Evolutionary conservation across 1,284 basidiomycete species (phyloP), one percentile per base, ranked within the genome.

Genomic region (Prillingera fragicola): DNA sequence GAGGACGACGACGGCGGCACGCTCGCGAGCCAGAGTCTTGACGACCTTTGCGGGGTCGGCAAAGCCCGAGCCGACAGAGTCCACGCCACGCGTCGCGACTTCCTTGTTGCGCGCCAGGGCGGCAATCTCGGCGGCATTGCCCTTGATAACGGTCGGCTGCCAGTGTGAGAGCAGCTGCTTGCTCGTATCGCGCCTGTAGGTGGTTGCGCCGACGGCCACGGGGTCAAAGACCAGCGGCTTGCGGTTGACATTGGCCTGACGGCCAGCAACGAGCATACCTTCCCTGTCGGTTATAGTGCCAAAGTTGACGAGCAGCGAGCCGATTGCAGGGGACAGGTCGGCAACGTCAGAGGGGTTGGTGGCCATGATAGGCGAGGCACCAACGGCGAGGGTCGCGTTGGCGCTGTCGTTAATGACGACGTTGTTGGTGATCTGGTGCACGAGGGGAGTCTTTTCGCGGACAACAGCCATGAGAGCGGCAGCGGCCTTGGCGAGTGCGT

Each of bases 291-390:
- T 73, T 62, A 96, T 78, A 1, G 92, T 96, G 12, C 92, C 92
- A 55, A 95, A 87, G 69, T 97, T 97, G 54, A 96, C 74, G 9
- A 97, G 77, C 6, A 95, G 74, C 1, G 81, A 81, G 8, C 81
- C 80, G 32, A 80, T 79, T 21, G 83, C 78, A 13, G 74, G 74
- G 40, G 81, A 78, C 13, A 97, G 76, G 54, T 94, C 87, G 21
- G 79, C 77, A 74, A 90, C 89, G 67, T 97, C 92, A 51, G 79
- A 75, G 0, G 83, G 78, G 26, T 84, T 81, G 23, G 84, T 84
- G 5, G 88, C 85, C 91, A 96, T 97, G 65, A 96, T 94, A 1
- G 92, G 92, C 41, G 87, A 90, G 12, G 83, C 88, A 25, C 87
- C 85, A 5, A 96, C 69, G 0, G 90, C 88, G 8, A 97, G 77